These are phyloP conservation scores for Dendrobium chrysotoxum DNA, from an alignment of 106 monocot genomes.

Conservation along the genomic window DNA sequence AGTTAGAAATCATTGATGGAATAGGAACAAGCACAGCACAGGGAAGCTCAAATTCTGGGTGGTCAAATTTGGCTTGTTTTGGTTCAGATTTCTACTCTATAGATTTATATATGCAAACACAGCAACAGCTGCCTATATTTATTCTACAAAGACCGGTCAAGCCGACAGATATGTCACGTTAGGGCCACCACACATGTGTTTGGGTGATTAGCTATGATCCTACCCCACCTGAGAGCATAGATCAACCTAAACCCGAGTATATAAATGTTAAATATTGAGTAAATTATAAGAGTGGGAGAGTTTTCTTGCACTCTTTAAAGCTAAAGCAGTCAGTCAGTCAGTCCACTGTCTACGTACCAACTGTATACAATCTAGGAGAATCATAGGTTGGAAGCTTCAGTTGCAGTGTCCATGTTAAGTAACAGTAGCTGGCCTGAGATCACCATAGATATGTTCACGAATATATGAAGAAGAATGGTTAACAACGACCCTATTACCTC, in stretches of 20 bases:
- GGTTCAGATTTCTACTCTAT: neutral
- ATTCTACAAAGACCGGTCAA: constrained; percentile 2
- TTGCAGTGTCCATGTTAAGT: no score
- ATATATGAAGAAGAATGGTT: no score
- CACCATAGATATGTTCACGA: neutral
- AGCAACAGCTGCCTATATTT: constrained; percentile 4
- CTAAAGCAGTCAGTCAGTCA: neutral
- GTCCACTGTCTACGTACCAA: no score
- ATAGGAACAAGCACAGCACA: neutral
- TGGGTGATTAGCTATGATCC: neutral
- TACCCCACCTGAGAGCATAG: neutral
- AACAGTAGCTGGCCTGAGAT: no score
- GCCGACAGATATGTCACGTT: constrained; percentile 7
- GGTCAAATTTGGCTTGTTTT: constrained; percentile 1
- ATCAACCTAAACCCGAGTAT: neutral
- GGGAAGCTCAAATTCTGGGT: neutral
- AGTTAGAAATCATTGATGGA: neutral
- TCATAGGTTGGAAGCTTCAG: neutral
- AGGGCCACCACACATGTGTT: constrained; percentile 10
- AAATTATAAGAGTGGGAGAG: neutral
- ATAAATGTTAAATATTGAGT: neutral
- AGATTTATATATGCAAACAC: neutral
- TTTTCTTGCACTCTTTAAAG: neutral
- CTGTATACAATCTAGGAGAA: neutral
- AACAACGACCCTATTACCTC: no score